Conservation (phyloP, 305 asterid genomes). For the Nicotiana rustica region DNA sequence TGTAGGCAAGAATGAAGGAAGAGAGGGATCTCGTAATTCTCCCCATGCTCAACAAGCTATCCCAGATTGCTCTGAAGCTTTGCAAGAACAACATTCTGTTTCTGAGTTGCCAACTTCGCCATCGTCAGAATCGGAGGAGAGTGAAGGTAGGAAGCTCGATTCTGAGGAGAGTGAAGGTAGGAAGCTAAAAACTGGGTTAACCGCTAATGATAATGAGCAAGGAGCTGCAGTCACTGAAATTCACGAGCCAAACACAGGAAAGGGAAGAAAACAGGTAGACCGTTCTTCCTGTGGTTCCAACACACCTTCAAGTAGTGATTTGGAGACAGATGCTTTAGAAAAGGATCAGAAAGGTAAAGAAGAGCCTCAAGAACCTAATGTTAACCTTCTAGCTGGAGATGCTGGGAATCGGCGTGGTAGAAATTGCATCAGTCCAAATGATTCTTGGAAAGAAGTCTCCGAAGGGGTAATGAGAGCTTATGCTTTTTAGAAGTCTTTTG, state of each 20-base stretch:
- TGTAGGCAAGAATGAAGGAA: conserved; percentile 50
- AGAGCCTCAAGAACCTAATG: conserved; percentile 55
- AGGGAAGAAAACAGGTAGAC: conserved; percentile 72
- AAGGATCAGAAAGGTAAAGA: conserved; percentile 61
- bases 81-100: conserved; percentile 61
- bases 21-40: conserved; percentile 54
- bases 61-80: conserved; percentile 63
- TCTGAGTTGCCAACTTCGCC: conserved; percentile 54
- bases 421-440: conserved; percentile 54
- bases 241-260: conserved; percentile 59
- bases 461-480: conserved; percentile 67
- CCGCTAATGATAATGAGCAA: conserved; percentile 52
- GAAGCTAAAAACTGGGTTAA: conserved; percentile 49
- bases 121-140: conserved; percentile 72
- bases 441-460: conserved; percentile 92
- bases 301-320: conserved; percentile 94
- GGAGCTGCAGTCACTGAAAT: conserved; percentile 47
- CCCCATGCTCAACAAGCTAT: conserved; percentile 53
- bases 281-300: conserved; percentile 99
- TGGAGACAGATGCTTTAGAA: conserved; percentile 79
- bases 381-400: conserved; percentile 56
- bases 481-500: conserved; percentile 8
- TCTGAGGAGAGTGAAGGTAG: conserved; percentile 63
- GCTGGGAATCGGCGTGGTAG: conserved; percentile 71
- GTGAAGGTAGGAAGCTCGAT: conserved; percentile 54